Evolutionary conservation across 768 basidiomycete species (phyloP), one percentile per base, ranked within the genome.

Genomic region (Naganishia vishniacii): DNA sequence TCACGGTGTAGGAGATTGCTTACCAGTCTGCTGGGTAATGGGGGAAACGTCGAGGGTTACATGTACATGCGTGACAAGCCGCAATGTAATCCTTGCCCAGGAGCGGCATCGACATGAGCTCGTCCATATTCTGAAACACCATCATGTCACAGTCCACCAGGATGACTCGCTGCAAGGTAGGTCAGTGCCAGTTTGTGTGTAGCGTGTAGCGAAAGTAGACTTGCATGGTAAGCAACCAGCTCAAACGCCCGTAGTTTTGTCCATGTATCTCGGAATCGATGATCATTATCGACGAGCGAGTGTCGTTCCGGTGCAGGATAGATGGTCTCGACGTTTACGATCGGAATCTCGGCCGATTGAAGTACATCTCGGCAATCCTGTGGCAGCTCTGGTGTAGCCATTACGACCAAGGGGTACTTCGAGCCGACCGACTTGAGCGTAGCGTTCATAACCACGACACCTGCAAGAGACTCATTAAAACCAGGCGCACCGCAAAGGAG

Each of bases 1-100:
- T 12, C 6, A 6, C 59, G 28, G 48, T 1, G 7, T 13, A 6
- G 23, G 11, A 20, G 49, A 16, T 23, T 16, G 26, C 80, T 74
- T 58, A 82, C 95, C 94, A 99, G 73, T 95, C 91, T 3, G 77
- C 70, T 8, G 94, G 94, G 78, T 99, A 99, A 75, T 93, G 89
- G 2, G 81, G 66, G 20, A 94, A 75, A 72, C 84, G 86, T 41
- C 85, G 83, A 7, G 93, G 94, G 77, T 99, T 99, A 80, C 94
- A 99, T 3, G 91, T 86, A 72, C 94, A 99, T 15, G 85, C 92
- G 68, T 94, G 93, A 0, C 81, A 83, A 0, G 91, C 92, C 5
- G 90, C 92, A 63, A 97, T 92, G 77, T 86, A 84, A 67, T 85
- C 88, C 20, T 66, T 34, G 13, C 75, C 64, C 1, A 73, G 74